Evolutionary conservation across 768 basidiomycete species (phyloP).

Genomic region (Boletales sp.): DNA sequence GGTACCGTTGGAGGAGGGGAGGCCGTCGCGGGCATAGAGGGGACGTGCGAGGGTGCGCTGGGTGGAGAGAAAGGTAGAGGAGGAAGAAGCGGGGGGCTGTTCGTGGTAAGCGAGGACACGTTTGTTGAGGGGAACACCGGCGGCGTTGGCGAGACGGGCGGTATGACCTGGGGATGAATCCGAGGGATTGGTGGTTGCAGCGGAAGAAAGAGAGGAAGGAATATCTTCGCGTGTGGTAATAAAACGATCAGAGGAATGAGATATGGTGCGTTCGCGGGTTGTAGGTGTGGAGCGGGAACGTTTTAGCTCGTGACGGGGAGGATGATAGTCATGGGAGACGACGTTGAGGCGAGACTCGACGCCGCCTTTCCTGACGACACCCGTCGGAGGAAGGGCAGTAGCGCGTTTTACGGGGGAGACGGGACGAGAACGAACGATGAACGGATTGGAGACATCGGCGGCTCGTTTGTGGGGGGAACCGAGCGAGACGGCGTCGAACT

Average conservation of each 20-base stretch:
- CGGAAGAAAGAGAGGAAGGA: slow-evolving; percentile 62
- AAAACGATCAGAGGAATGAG: slow-evolving; percentile 58
- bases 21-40: slow-evolving; percentile 63
- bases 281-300: slow-evolving; percentile 74
- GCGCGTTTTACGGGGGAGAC: slow-evolving; percentile 65
- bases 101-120: slow-evolving; percentile 90
- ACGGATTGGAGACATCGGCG: slow-evolving; percentile 61
- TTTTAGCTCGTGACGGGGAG: slow-evolving; percentile 58
- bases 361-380: slow-evolving; percentile 75
- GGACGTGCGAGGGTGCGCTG: slow-evolving; percentile 78
- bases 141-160: slow-evolving; percentile 70
- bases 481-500: slow-evolving; percentile 36
- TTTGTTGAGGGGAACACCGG: slow-evolving; percentile 72
- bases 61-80: slow-evolving; percentile 68
- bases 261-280: slow-evolving; percentile 33
- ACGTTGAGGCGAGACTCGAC: slow-evolving; percentile 76
- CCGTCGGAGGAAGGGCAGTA: slow-evolving; percentile 38
- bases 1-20: slow-evolving; percentile 61
- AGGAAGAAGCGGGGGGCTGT: slow-evolving; percentile 73
- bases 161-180: slow-evolving; percentile 64
- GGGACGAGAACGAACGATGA: slow-evolving; percentile 53
- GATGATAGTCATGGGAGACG: slow-evolving; percentile 72
- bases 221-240: slow-evolving; percentile 61
- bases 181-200: slow-evolving; percentile 37
- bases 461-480: slow-evolving; percentile 35